Percentiles rank a stretch among this genome's conserved stretches.
Conservation (phyloP, 176 grass and related monocot species). For the Aegilops longissima region DNA sequence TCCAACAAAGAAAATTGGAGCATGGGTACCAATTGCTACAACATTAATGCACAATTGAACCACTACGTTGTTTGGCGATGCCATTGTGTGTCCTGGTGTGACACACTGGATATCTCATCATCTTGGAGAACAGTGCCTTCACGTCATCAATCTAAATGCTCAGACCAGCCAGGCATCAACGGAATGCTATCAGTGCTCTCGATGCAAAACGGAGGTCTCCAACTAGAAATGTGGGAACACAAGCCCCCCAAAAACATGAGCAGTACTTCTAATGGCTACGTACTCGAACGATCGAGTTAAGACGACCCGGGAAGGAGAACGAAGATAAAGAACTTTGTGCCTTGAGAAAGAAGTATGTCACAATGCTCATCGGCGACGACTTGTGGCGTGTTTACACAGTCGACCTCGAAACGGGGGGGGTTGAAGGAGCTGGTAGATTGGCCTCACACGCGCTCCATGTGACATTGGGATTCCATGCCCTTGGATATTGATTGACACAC, state of each 20-base stretch:
- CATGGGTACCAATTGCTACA: background rate
- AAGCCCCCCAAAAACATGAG: too few species aligned
- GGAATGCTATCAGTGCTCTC: background rate
- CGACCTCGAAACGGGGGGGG: background rate
- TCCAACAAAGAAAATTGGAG: background rate
- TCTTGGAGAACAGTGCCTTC: background rate
- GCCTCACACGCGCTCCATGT: background rate
- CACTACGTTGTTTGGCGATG: background rate
- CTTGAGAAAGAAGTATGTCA: background rate
- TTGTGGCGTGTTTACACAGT: background rate
- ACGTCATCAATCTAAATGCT: background rate
- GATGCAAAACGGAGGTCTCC: background rate
- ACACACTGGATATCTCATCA: background rate
- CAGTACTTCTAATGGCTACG: background rate
- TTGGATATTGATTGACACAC: background rate
- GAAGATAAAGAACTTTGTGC: accelerated
- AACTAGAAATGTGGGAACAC: background rate
- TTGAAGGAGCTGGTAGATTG: background rate
- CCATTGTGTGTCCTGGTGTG: background rate
- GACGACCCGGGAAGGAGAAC: background rate
- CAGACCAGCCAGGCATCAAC: background rate
- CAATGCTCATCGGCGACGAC: background rate
- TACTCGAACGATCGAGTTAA: background rate
- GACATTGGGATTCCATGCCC: background rate
- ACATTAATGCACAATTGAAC: background rate